Evolutionary conservation across 2,329 filamentous ascomycete species (phyloP).

Genomic region (Exophiala calicioides): DNA sequence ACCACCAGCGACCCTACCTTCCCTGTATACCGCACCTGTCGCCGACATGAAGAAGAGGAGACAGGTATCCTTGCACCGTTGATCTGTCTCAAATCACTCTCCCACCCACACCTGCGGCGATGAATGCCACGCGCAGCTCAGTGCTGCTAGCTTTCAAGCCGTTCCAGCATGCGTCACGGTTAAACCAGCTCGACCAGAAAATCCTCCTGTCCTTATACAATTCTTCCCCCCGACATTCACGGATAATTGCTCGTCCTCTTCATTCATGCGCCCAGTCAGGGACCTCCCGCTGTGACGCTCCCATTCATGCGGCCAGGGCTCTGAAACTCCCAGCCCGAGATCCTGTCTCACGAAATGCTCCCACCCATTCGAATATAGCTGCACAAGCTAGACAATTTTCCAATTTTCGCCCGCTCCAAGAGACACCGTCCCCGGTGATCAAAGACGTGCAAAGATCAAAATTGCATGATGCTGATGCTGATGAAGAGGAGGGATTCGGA

Average conservation of each 20-base stretch:
- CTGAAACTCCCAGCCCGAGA: too few relatives aligned
- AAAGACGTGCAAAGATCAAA: constrained; percentile 32
- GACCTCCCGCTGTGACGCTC: not conserved
- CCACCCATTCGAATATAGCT: constrained; percentile 8
- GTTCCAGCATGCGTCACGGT: constrained; percentile 24
- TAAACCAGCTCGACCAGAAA: constrained; percentile 29
- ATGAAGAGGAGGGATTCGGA: constrained; percentile 54
- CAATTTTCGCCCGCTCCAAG: constrained; percentile 13
- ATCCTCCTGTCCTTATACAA: constrained; percentile 31
- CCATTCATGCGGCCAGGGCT: not conserved
- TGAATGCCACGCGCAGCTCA: constrained; percentile 45
- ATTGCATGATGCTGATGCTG: constrained; percentile 58
- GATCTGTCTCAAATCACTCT: not conserved
- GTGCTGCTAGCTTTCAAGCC: constrained; percentile 37
- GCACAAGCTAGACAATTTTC: constrained; percentile 24
- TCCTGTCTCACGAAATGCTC: not conserved
- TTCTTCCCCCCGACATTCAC: constrained; percentile 31
- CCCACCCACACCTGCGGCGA: constrained; percentile 23
- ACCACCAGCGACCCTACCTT: not conserved
- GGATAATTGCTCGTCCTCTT: constrained; percentile 21
- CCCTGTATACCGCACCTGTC: not conserved
- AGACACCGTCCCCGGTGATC: constrained; percentile 28
- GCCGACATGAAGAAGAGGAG: constrained; percentile 20
- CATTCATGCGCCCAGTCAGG: constrained; percentile 1
- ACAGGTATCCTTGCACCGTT: constrained; percentile 7